phyloP scores from a whole-genome alignment of 2,329 filamentous ascomycete genomes.

The Sarocladiaceae sp. region DNA sequence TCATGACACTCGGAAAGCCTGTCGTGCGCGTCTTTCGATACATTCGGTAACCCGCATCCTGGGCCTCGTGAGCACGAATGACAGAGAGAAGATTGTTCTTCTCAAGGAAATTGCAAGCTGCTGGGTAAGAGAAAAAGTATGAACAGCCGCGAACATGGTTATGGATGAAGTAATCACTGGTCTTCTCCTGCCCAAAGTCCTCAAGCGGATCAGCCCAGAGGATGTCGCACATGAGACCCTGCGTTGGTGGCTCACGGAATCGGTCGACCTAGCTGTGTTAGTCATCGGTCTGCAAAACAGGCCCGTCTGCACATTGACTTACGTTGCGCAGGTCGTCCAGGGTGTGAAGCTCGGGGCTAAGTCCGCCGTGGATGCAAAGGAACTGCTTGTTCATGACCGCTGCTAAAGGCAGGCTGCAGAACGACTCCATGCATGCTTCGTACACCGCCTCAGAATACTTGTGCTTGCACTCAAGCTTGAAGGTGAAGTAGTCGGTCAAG shows the following conservation, averaged over 20 bases:
- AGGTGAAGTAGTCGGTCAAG: constrained; percentile 99
- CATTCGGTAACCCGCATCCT: constrained; percentile 98
- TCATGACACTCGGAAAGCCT: constrained; percentile 98
- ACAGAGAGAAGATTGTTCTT: constrained; percentile 98
- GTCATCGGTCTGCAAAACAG: background rate
- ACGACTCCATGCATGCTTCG: constrained; percentile 97
- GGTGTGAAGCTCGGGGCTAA: constrained; percentile 93
- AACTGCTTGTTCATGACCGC: constrained; percentile 99
- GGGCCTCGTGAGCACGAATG: constrained; percentile 95
- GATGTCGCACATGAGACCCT: constrained; percentile 98
- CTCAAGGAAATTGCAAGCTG: constrained; percentile 93
- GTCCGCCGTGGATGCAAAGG: constrained; percentile 91
- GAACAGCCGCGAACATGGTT: constrained; percentile 98
- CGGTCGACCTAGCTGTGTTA: constrained; percentile 68
- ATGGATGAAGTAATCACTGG: constrained; percentile 93
- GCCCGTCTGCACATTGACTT: constrained; percentile 26
- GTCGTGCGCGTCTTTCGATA: constrained; percentile 98
- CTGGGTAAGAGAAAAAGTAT: constrained; percentile 98
- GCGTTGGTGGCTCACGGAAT: constrained; percentile 94
- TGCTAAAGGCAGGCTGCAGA: constrained; percentile 87
- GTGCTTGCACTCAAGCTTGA: constrained; percentile 99
- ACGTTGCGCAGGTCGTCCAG: constrained; percentile 89
- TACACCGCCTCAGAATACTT: constrained; percentile 97
- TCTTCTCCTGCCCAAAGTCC: constrained; percentile 98
- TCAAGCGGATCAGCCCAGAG: constrained; percentile 97